Conservation (phyloP, 2,329 filamentous ascomycete species). For the Fusarium praegraminearum region DNA sequence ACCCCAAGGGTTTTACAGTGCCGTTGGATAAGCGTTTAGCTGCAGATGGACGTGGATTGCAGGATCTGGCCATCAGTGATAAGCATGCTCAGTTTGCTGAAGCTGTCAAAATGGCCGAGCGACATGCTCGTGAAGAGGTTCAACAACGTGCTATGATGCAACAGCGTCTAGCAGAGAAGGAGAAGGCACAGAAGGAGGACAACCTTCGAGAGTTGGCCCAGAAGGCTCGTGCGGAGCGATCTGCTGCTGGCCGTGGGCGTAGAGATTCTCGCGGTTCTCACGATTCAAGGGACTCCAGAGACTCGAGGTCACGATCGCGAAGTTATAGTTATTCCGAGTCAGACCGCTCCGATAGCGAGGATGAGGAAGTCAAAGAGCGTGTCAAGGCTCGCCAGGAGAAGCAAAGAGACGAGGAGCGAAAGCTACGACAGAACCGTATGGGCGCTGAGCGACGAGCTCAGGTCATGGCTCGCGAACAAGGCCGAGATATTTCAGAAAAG, state of each 20-base stretch:
- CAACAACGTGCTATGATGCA: conserved; percentile 94
- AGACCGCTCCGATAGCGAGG: conserved; percentile 67
- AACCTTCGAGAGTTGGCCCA: conserved; percentile 88
- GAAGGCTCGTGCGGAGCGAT: conserved; percentile 87
- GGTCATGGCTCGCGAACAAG: conserved; percentile 93
- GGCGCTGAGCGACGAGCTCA: conserved; percentile 91
- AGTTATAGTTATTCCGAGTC: conserved; percentile 68
- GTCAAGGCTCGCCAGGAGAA: conserved; percentile 82
- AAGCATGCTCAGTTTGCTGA: conserved; percentile 98
- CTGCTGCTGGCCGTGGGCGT: conserved; percentile 62
- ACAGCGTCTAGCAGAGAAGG: conserved; percentile 94
- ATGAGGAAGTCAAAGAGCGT: conserved; percentile 78
- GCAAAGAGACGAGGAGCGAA: conserved; percentile 85
- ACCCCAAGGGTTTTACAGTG: conserved; percentile 97
- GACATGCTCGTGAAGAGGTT: conserved; percentile 95
- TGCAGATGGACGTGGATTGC: conserved; percentile 89
- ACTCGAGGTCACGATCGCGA: conserved; percentile 56
- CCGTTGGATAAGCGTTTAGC: conserved; percentile 95
- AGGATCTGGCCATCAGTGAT: conserved; percentile 97
- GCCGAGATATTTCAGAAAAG: conserved; percentile 97
- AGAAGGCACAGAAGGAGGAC: conserved; percentile 94
- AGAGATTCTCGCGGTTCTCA: conserved; percentile 54
- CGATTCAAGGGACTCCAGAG: conserved; percentile 55
- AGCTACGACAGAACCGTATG: conserved; percentile 94
- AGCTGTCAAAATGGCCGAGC: conserved; percentile 91